phyloP scores from a whole-genome alignment of 345 rosid species.

The Eucalyptus erythrocorys region DNA sequence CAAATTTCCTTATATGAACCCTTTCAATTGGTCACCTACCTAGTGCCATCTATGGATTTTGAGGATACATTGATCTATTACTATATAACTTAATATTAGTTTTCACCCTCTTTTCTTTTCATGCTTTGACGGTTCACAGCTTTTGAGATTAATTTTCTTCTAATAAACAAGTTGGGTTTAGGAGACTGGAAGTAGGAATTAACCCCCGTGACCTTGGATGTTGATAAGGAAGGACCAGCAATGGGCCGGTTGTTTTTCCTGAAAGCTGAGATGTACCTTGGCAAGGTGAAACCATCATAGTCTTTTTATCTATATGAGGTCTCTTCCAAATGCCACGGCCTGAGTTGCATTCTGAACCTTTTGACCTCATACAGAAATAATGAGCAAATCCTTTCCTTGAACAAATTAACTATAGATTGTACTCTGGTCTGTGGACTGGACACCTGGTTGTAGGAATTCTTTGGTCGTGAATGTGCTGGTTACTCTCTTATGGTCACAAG shows the following conservation, averaged over 20 bases:
- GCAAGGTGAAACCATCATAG: neutral
- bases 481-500: neutral
- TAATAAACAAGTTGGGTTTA: neutral
- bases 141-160: neutral
- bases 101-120: neutral
- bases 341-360: neutral
- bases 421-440: neutral
- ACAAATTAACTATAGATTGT: neutral
- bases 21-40: slow-evolving; percentile 1
- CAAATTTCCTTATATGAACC: neutral
- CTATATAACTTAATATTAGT: neutral
- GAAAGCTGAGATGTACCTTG: neutral
- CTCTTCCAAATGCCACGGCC: neutral
- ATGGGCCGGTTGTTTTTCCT: neutral
- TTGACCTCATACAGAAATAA: neutral
- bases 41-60: slow-evolving; percentile 18
- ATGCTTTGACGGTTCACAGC: neutral
- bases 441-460: neutral
- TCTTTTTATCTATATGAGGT: neutral
- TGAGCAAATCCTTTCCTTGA: neutral
- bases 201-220: neutral
- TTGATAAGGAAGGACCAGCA: neutral
- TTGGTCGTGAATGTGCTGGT: neutral
- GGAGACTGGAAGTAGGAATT: neutral
- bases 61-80: slow-evolving; percentile 16